Conservation (phyloP, 73 alveolate genomes). For the Tetrahymena elliotti region DNA sequence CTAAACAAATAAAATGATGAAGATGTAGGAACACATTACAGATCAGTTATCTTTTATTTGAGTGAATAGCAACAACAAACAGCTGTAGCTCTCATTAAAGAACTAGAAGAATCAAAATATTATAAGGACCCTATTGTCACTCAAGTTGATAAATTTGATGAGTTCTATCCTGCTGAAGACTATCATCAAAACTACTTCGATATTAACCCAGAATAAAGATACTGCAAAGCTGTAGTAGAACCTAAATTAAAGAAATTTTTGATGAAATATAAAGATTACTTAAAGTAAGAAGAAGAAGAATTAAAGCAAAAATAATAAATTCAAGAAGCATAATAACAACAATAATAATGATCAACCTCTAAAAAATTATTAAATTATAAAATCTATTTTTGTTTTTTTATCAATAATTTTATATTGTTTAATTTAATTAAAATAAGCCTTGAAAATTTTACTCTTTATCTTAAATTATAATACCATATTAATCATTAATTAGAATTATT, state of each 20-base stretch:
- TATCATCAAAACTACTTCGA: constrained; percentile 15
- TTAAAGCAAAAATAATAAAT: neutral
- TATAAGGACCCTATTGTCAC: constrained; percentile 14
- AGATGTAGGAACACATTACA: constrained; percentile 47
- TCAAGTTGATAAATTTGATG: constrained; percentile 5
- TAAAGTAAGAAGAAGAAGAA: neutral
- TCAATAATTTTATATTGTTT: no score
- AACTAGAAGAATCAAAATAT: constrained; percentile 6
- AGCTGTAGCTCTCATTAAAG: neutral
- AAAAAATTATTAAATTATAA: no score
- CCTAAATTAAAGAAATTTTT: constrained; percentile 33
- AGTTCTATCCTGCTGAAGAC: constrained; percentile 14
- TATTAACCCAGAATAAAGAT: constrained; percentile 8
- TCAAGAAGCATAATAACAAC: neutral
- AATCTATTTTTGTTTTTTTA: no score
- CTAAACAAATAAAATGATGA: constrained; percentile 55
- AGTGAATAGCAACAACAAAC: neutral
- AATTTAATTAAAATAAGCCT: no score
- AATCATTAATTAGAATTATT: no score
- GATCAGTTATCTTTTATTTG: constrained; percentile 24
- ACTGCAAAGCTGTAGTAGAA: constrained; percentile 20
- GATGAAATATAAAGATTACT: constrained; percentile 2
- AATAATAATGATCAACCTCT: neutral
- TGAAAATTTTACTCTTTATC: no score
- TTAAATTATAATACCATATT: no score